Base-by-base conservation (phyloP, 495 filamentous ascomycete species). In the Talaromyces liani region DNA sequence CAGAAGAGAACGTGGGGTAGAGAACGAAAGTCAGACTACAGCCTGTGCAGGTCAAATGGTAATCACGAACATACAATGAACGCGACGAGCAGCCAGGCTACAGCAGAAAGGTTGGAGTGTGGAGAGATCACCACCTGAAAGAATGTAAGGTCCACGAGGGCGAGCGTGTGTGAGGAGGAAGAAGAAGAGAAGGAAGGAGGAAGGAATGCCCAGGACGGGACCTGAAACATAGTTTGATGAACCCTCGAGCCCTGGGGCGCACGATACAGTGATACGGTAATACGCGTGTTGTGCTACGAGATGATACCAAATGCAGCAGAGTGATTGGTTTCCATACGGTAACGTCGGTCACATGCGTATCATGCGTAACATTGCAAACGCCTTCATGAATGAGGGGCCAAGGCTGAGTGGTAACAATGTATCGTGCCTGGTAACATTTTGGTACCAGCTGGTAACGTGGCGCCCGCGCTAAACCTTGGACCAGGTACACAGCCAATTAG, bases 11-110 rank as follows among this genome's bases (percentile, higher is more conserved):
- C 39, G 60, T 62, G 60, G 25, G 60, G 45, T 62, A 51, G 16
- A 62, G 60, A 62, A 62, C 47, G 60, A 51, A 62, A 33, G 36
- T 20, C 36, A 62, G 47, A 54, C 59, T 60, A 49, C 60, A 62
- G 60, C 60, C 60, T 54, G 45, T 51, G 60, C 39, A 29, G 41
- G 45, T 53, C 45, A 53, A 54, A 20, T 56, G 1, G 53, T 27
- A 29, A 29, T 16, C 5, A 14, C 10, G 22, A 56, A 56, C 22
- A 56, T 56, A 56, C 24, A 47, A 51, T 29, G 41, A 29, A 51
- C 31, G 60, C 29, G 60, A 62, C 45, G 45, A 62, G 60, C 60
- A 53, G 22, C 60, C 27, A 49, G 41, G 27, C 60, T 53, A 33
- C 60, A 62, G 60, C 60, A 62, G 47, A 53, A 62, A 27, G 27